Conservation (phyloP, 495 filamentous ascomycete genomes). For the Annulohypoxylon moriforme region DNA sequence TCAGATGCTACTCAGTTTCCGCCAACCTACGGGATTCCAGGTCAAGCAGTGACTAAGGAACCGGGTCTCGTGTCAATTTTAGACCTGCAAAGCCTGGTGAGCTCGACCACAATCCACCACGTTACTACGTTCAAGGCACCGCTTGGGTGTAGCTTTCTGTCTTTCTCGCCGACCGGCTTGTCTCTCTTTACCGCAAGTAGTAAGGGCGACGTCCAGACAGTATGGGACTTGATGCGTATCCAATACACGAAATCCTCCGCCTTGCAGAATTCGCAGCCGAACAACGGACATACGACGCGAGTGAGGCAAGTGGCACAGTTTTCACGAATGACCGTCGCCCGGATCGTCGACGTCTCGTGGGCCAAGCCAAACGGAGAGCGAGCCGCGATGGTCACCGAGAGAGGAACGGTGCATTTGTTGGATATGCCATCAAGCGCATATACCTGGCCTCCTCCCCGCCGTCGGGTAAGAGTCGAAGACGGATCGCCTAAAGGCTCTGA, state of each 20-base stretch:
- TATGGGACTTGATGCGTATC: conserved; percentile 91
- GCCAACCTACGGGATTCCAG: conserved; percentile 75
- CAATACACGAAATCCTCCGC: conserved; percentile 65
- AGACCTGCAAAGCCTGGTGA: conserved; percentile 74
- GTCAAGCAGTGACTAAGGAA: conserved; percentile 66
- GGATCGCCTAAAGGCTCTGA: conserved; percentile 50
- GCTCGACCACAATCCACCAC: conserved; percentile 64
- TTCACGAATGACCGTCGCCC: conserved; percentile 88
- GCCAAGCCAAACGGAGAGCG: conserved; percentile 81
- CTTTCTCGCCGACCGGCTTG: conserved; percentile 86
- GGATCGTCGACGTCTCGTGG: conserved; percentile 91
- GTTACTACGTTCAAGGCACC: conserved; percentile 83
- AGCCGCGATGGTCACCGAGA: conserved; percentile 86
- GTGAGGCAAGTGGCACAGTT: conserved; percentile 89
- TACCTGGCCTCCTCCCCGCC: conserved; percentile 88
- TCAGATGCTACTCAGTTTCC: conserved; percentile 69
- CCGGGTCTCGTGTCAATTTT: conserved; percentile 85
- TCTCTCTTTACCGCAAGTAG: conserved; percentile 87
- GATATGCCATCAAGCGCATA: conserved; percentile 86
- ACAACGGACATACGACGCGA: conserved; percentile 51
- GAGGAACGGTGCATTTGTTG: conserved; percentile 92
- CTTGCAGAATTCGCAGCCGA: conserved; percentile 54
- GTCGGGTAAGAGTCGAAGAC: conserved; percentile 60
- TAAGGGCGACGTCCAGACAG: conserved; percentile 90
- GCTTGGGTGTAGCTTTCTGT: conserved; percentile 90